Evolutionary conservation across 768 basidiomycete species (phyloP).

Genomic region (Termitomyces bulborhizus): DNA sequence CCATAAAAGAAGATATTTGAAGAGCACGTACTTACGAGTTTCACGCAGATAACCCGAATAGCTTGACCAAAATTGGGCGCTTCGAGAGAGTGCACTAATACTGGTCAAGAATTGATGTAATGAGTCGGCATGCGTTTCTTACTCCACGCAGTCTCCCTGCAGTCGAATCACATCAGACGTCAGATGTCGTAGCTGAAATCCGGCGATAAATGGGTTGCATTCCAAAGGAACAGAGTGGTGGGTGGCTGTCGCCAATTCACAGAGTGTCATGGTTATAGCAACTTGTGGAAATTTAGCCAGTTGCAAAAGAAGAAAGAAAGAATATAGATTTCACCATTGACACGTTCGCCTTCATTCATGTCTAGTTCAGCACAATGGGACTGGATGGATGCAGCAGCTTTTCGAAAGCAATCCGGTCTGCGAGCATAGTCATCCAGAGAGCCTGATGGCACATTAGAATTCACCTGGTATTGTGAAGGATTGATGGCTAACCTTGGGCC

Average conservation of each 20-base stretch:
- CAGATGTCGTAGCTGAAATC: slow-evolving; percentile 9
- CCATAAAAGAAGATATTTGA: background rate
- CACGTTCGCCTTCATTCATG: slow-evolving; percentile 52
- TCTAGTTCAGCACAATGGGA: slow-evolving; percentile 49
- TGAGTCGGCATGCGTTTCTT: background rate
- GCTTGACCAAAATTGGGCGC: slow-evolving; percentile 81
- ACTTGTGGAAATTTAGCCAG: slow-evolving; percentile 28
- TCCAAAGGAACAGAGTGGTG: slow-evolving; percentile 65
- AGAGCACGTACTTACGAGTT: slow-evolving; percentile 46
- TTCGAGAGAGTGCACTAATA: slow-evolving; percentile 62
- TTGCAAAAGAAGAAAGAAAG: background rate
- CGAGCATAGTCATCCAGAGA: slow-evolving; percentile 33
- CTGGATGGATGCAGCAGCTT: slow-evolving; percentile 41
- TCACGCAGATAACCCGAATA: slow-evolving; percentile 81
- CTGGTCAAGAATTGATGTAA: background rate
- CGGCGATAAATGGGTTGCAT: slow-evolving; percentile 36
- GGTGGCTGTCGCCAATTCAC: slow-evolving; percentile 70
- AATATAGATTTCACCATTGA: slow-evolving; percentile 38
- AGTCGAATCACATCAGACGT: slow-evolving; percentile 11
- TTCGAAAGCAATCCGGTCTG: slow-evolving; percentile 60
- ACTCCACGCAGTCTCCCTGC: slow-evolving; percentile 52
- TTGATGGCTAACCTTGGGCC: slow-evolving; percentile 9
- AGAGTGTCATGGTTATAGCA: slow-evolving; percentile 73
- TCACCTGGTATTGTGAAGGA: no score
- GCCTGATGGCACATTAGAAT: slow-evolving; percentile 2